phyloP scores from a whole-genome alignment of 768 basidiomycete genomes.

The Lanmaoa pseudosensibilis region DNA sequence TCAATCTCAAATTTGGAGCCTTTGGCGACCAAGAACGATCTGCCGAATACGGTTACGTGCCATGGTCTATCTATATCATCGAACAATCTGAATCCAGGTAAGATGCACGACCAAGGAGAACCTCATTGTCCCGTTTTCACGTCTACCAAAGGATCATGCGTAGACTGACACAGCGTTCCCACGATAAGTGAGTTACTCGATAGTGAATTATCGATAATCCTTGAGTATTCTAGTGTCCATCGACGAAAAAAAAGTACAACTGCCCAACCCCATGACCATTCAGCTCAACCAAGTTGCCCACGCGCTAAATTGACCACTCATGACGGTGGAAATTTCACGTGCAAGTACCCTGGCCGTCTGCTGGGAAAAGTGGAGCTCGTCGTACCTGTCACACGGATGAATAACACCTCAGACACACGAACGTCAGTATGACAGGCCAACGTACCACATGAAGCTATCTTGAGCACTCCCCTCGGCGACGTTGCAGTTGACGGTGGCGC shows the following conservation, averaged over 20 bases:
- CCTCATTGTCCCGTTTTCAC: background rate
- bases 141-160: background rate
- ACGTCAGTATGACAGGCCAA: background rate
- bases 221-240: background rate
- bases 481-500: constrained; percentile 33
- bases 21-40: background rate
- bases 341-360: constrained; percentile 57
- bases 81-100: background rate
- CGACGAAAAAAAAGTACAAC: background rate
- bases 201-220: background rate
- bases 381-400: constrained; percentile 23
- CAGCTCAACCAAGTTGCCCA: constrained; percentile 56
- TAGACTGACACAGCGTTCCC: background rate
- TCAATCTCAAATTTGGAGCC: constrained; percentile 3
- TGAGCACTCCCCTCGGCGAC: constrained; percentile 36
- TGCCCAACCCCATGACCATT: background rate
- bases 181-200: background rate
- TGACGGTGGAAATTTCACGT: constrained; percentile 47
- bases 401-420: no score
- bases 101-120: background rate
- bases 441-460: constrained; percentile 65
- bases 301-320: constrained; percentile 42
- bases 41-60: background rate
- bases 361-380: constrained; percentile 62
- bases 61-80: background rate